Conservation (phyloP, 208 protist genomes). For the Phytomonas sp. region DNA sequence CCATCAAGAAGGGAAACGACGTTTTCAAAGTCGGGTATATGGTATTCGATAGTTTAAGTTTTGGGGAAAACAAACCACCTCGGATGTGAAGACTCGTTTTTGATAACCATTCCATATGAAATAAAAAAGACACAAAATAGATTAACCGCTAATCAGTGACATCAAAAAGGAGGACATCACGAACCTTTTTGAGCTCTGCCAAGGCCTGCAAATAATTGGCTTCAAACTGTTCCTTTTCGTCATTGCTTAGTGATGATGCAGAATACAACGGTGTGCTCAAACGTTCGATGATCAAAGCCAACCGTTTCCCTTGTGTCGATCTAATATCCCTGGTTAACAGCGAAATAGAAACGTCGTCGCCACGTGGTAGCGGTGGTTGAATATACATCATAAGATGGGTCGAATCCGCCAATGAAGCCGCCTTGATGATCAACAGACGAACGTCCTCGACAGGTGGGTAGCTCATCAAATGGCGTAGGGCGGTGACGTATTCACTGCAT, state of each 20-base stretch:
- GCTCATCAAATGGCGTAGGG: constrained; percentile 67
- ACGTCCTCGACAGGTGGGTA: constrained; percentile 69
- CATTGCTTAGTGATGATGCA: constrained; percentile 5
- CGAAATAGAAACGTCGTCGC: not conserved
- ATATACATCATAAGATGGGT: constrained; percentile 6
- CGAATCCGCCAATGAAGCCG: constrained; percentile 12
- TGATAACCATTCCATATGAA: not conserved
- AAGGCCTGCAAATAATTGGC: constrained; percentile 42
- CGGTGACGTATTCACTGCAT: constrained; percentile 1
- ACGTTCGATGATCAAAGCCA: constrained; percentile 23
- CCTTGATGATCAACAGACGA: constrained; percentile 14
- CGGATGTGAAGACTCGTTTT: not conserved
- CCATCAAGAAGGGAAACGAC: not conserved
- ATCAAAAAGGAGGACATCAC: constrained; percentile 51
- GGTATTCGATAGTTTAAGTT: not conserved
- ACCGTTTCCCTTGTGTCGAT: constrained; percentile 18
- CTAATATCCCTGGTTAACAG: not conserved
- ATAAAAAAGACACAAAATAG: not conserved
- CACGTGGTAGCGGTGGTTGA: constrained; percentile 10
- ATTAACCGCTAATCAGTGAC: constrained; percentile 18
- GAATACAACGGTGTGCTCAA: constrained; percentile 37
- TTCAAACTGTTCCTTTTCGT: constrained; percentile 14
- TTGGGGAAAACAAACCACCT: not conserved
- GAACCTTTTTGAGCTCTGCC: constrained; percentile 68
- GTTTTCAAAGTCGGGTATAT: not conserved